Evolutionary conservation across 345 rosid species (phyloP).

Genomic region (Pelargonium nanum): DNA sequence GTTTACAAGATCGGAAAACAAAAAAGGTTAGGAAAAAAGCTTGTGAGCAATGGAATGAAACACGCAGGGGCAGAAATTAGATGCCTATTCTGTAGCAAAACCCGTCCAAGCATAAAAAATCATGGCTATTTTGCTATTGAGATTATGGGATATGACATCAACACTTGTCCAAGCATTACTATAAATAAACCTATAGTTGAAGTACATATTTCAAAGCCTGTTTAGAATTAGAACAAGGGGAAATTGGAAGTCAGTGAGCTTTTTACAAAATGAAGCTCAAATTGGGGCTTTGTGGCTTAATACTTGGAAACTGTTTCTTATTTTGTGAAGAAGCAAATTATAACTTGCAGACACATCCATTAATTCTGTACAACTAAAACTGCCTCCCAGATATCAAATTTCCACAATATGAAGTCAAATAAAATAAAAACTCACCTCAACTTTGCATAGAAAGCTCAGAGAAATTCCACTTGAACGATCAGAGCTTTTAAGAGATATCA

Average conservation of each 20-base stretch:
- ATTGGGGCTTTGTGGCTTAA: too few relatives aligned
- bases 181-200: neutral
- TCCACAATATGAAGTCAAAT: neutral
- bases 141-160: neutral
- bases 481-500: slow-evolving; percentile 40
- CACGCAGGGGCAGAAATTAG: neutral
- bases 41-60: neutral
- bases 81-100: neutral
- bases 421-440: slow-evolving; percentile 36
- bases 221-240: too few relatives aligned
- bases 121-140: neutral
- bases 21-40: neutral
- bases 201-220: too few relatives aligned
- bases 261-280: too few relatives aligned
- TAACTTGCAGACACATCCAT: too few relatives aligned
- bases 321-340: too few relatives aligned
- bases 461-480: slow-evolving; percentile 43
- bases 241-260: too few relatives aligned
- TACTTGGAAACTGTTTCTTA: too few relatives aligned
- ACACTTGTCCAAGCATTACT: neutral
- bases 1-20: slow-evolving; percentile 6
- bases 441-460: slow-evolving; percentile 41
- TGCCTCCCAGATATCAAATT: neutral
- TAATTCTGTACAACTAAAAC: too few relatives aligned
- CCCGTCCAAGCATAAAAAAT: neutral